phyloP scores from a whole-genome alignment of 2,329 filamentous ascomycete species.

The Aureobasidium sp. region DNA sequence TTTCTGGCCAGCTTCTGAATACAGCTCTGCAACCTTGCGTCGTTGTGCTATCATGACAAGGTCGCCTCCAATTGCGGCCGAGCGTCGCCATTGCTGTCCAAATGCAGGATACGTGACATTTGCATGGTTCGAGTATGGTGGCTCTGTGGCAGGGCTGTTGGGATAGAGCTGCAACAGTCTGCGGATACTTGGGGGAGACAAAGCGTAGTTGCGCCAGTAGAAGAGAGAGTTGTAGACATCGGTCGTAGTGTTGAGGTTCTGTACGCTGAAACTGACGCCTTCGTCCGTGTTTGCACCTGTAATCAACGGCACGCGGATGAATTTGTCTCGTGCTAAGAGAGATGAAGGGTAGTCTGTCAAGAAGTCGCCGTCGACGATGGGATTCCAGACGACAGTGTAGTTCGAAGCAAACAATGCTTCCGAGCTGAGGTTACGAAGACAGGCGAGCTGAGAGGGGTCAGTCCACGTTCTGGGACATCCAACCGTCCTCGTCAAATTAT shows the following conservation, averaged over 20 bases:
- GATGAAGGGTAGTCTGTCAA: slow-evolving; percentile 40
- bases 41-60: slow-evolving; percentile 41
- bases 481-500: slow-evolving; percentile 15
- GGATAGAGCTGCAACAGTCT: slow-evolving; percentile 41
- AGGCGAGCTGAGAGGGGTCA: slow-evolving; percentile 11
- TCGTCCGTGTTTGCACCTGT: slow-evolving; percentile 44
- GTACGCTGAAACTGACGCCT: slow-evolving; percentile 35
- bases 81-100: slow-evolving; percentile 36
- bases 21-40: slow-evolving; percentile 37
- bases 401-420: slow-evolving; percentile 15
- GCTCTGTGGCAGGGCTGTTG: slow-evolving; percentile 38
- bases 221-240: slow-evolving; percentile 36
- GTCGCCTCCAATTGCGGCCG: slow-evolving; percentile 38
- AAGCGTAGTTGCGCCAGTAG: slow-evolving; percentile 38
- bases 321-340: slow-evolving; percentile 34
- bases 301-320: slow-evolving; percentile 37
- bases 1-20: slow-evolving; percentile 22
- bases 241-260: slow-evolving; percentile 31
- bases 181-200: slow-evolving; percentile 37
- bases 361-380: slow-evolving; percentile 39
- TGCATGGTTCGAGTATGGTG: slow-evolving; percentile 29
- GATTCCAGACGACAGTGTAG: slow-evolving; percentile 19
- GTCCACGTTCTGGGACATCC: slow-evolving; percentile 16
- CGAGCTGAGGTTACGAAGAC: slow-evolving; percentile 14
- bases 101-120: slow-evolving; percentile 22